A percentile compares a stretch with the other conserved stretches of the same genome.
Conservation (phyloP, 1,284 basidiomycete genomes). For the Abortiporus biennis region DNA sequence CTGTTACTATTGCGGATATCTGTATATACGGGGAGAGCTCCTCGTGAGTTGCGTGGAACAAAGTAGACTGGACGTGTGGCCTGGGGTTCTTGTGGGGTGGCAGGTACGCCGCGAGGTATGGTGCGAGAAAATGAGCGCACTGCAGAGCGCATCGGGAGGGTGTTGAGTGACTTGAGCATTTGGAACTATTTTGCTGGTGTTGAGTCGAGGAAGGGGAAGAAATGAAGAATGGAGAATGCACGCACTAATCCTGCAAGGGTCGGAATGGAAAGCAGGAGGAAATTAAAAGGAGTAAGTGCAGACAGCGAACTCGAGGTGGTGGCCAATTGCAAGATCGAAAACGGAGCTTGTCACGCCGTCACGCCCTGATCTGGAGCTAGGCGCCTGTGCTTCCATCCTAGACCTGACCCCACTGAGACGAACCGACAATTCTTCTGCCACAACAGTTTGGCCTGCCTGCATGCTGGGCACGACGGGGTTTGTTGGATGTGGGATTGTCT, state of each 20-base stretch:
- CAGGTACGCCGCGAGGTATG: slow-evolving; percentile 2
- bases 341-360: no score
- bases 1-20: slow-evolving; percentile 63
- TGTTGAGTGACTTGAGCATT: slow-evolving; percentile 3
- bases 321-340: no score
- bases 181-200: not conserved
- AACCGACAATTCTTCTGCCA: no score
- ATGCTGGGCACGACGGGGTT: no score
- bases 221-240: not conserved
- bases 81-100: slow-evolving; percentile 6
- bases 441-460: no score
- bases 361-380: no score
- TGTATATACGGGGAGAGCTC: slow-evolving; percentile 66
- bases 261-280: not conserved
- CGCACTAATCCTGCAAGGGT: not conserved
- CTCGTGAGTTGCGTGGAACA: slow-evolving; percentile 55
- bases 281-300: no score
- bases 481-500: no score
- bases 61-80: slow-evolving; percentile 39
- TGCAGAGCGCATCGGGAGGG: not conserved
- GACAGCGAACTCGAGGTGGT: no score
- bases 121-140: slow-evolving; percentile 8
- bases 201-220: not conserved
- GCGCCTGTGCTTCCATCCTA: no score
- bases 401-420: no score